A percentile compares a stretch with the other conserved stretches of the same genome.
phyloP scores from a whole-genome alignment of 1,284 basidiomycete genomes.

The Heimioporus retisporus region DNA sequence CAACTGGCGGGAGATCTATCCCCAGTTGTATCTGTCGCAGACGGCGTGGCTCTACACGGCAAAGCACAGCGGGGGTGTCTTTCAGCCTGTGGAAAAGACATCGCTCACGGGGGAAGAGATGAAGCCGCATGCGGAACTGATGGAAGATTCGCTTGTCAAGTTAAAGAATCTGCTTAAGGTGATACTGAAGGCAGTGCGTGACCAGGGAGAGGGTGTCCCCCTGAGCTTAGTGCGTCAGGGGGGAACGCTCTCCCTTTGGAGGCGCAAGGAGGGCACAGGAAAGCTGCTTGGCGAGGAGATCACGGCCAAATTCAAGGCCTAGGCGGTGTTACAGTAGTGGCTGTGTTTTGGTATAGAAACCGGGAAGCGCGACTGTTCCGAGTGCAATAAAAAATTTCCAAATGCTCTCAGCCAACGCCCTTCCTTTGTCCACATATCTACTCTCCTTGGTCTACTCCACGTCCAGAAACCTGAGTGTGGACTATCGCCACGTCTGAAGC shows the following conservation, averaged over 20 bases:
- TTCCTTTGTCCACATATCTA: constrained; percentile 7
- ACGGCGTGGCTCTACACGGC: constrained; percentile 50
- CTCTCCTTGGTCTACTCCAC: background rate
- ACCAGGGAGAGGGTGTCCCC: constrained; percentile 35
- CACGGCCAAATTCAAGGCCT: constrained; percentile 27
- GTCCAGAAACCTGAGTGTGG: too few species aligned
- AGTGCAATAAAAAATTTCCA: too few species aligned
- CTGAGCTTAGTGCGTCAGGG: constrained; percentile 38
- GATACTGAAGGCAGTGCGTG: constrained; percentile 37
- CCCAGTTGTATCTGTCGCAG: constrained; percentile 54
- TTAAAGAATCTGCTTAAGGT: constrained; percentile 36
- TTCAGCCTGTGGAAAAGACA: constrained; percentile 41
- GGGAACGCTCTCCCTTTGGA: constrained; percentile 35
- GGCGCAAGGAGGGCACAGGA: constrained; percentile 34
- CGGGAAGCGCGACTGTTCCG: too few species aligned
- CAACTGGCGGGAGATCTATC: constrained; percentile 52
- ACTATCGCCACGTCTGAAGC: constrained; percentile 38
- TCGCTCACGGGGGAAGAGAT: constrained; percentile 36
- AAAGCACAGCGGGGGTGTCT: constrained; percentile 44
- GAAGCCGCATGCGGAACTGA: constrained; percentile 30
- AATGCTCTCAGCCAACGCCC: too few species aligned
- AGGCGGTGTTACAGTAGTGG: background rate
- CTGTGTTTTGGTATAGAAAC: background rate
- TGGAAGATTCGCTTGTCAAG: constrained; percentile 34
- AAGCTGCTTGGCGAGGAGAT: constrained; percentile 32